These are phyloP conservation scores for Annona cherimola DNA, from an alignment of 164 flowering plant species.

Conservation along the genomic window DNA sequence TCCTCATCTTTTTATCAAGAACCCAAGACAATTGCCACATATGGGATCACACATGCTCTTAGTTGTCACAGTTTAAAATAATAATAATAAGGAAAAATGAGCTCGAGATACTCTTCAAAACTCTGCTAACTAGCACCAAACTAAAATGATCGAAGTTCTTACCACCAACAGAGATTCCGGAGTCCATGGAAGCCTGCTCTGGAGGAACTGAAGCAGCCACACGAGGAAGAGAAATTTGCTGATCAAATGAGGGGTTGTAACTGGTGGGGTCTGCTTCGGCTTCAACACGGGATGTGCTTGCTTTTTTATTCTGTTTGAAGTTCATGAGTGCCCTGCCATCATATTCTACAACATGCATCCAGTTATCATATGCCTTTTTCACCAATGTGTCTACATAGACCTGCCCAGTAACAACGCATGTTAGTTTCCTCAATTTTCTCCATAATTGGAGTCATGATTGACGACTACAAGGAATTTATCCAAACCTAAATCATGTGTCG, in stretches of 20 bases:
- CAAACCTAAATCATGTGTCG: too few species aligned
- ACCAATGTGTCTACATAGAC: conserved; percentile 77
- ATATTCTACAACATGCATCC: conserved; percentile 90
- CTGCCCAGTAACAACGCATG: conserved; percentile 28
- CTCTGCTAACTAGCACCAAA: too few species aligned
- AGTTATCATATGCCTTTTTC: conserved; percentile 92
- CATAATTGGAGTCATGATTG: not conserved
- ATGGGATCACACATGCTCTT: not conserved
- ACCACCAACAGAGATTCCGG: conserved; percentile 51
- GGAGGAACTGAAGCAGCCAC: conserved; percentile 40
- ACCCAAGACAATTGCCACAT: not conserved
- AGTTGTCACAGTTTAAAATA: too few species aligned
- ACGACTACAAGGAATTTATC: too few species aligned
- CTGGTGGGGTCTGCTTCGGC: conserved; percentile 25
- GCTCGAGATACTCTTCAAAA: too few species aligned
- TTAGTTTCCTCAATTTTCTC: not conserved
- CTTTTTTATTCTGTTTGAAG: conserved; percentile 36
- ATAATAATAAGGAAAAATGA: too few species aligned
- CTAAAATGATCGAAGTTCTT: conserved; percentile 5
- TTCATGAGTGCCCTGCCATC: conserved; percentile 71
- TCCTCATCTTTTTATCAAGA: not conserved
- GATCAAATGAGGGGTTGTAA: conserved; percentile 38
- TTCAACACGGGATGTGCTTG: conserved; percentile 30
- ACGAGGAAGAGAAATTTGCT: conserved; percentile 43
- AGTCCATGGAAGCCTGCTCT: conserved; percentile 42